Percentiles rank a stretch among this genome's conserved stretches.
Conservation (phyloP, 1,284 basidiomycete genomes). For the Stygiomarasmius scandens region DNA sequence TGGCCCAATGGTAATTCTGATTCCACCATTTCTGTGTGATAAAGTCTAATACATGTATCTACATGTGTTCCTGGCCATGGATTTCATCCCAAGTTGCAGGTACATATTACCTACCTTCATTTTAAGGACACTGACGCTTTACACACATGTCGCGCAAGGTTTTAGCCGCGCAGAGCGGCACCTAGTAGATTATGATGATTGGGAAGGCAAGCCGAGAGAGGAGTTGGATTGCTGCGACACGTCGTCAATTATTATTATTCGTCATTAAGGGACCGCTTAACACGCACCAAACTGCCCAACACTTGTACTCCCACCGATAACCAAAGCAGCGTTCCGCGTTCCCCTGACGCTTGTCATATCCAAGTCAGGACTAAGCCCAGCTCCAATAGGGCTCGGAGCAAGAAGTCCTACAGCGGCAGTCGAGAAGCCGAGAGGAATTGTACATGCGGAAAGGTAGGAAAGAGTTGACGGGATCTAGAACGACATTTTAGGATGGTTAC, state of each 20-base stretch:
- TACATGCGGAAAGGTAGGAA: conserved; percentile 45
- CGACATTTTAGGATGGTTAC: background rate
- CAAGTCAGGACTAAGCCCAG: conserved; percentile 32
- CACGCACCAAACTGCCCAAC: conserved; percentile 33
- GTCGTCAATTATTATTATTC: background rate
- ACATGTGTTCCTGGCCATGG: too few species aligned
- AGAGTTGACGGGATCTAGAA: conserved; percentile 29
- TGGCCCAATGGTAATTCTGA: too few species aligned
- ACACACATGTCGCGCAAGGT: too few species aligned
- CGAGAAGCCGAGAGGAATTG: conserved; percentile 41
- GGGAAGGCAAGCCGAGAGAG: conserved; percentile 40
- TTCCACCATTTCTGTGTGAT: too few species aligned
- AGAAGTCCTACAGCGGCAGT: conserved; percentile 42
- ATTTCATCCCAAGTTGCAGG: too few species aligned
- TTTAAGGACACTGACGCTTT: too few species aligned
- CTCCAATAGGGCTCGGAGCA: conserved; percentile 29
- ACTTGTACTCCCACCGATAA: conserved; percentile 31
- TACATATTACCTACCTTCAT: too few species aligned
- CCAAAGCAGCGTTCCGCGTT: conserved; percentile 21
- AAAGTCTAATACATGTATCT: too few species aligned
- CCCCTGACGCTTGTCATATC: conserved; percentile 37
- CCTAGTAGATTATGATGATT: conserved; percentile 42
- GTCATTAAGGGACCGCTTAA: background rate
- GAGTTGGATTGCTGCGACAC: conserved; percentile 38
- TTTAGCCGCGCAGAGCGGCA: too few species aligned